Conservation (phyloP, 2,329 filamentous ascomycete genomes). For the Talaromyces sp. region DNA sequence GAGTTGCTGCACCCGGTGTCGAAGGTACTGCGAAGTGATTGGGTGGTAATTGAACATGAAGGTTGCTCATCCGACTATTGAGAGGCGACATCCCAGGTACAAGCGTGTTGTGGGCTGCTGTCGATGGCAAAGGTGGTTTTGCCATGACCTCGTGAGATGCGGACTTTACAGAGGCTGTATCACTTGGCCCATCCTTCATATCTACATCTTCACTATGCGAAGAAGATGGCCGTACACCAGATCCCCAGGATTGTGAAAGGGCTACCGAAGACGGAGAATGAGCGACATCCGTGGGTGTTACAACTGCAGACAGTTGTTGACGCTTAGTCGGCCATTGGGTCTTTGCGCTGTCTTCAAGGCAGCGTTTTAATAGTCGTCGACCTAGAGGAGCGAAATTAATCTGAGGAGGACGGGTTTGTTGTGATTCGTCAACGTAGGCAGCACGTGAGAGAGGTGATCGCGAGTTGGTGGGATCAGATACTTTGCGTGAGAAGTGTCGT, state of each 20-base stretch:
- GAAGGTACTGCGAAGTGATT: slow-evolving; percentile 23
- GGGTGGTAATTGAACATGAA: slow-evolving; percentile 30
- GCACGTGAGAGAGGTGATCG: slow-evolving; percentile 28
- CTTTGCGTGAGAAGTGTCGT: neutral
- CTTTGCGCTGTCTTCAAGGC: slow-evolving; percentile 38
- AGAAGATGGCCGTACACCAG: neutral
- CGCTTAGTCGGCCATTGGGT: slow-evolving; percentile 31
- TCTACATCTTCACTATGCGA: slow-evolving; percentile 36
- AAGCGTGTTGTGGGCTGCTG: slow-evolving; percentile 35
- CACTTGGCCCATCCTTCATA: slow-evolving; percentile 44
- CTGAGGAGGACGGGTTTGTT: slow-evolving; percentile 36
- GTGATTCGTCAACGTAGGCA: slow-evolving; percentile 40
- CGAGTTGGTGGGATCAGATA: slow-evolving; percentile 7
- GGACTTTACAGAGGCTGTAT: slow-evolving; percentile 19
- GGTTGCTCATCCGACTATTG: slow-evolving; percentile 21
- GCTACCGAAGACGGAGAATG: neutral
- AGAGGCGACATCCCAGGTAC: slow-evolving; percentile 25
- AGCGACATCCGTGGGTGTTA: neutral
- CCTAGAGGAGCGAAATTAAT: slow-evolving; percentile 38
- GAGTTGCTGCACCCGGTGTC: slow-evolving; percentile 27
- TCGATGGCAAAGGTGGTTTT: slow-evolving; percentile 30
- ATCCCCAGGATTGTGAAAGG: neutral
- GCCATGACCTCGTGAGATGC: slow-evolving; percentile 7
- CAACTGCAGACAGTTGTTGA: slow-evolving; percentile 20
- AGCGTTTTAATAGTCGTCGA: slow-evolving; percentile 42